phyloP scores from a whole-genome alignment of 2,329 filamentous ascomycete genomes.

The Neocatenulostroma microsporum region DNA sequence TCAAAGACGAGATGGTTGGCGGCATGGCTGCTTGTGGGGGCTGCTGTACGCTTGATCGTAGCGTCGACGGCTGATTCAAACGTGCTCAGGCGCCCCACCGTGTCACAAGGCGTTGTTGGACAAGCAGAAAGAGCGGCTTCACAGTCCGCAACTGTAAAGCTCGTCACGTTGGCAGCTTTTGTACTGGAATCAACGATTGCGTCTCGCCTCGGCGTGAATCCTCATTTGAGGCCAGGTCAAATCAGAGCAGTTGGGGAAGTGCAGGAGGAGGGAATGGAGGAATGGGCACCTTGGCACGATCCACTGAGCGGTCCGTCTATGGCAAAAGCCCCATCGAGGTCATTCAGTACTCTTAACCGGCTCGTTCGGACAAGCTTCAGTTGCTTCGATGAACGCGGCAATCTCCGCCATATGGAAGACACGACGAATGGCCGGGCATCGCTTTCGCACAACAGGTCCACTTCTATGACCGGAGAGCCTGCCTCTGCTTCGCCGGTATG shows the following conservation, averaged over 20 bases:
- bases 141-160: neutral
- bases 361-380: slow-evolving; percentile 29
- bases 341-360: slow-evolving; percentile 47
- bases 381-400: neutral
- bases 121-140: neutral
- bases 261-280: slow-evolving; percentile 60
- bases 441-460: too few species aligned
- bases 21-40: slow-evolving; percentile 1
- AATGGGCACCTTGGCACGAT: slow-evolving; percentile 66
- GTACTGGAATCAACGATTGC: slow-evolving; percentile 55
- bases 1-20: neutral
- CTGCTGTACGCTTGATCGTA: neutral
- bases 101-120: slow-evolving; percentile 22
- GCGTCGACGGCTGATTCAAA: neutral
- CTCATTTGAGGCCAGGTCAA: slow-evolving; percentile 45
- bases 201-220: slow-evolving; percentile 42
- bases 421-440: too few species aligned
- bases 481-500: neutral
- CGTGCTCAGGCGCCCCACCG: too few species aligned
- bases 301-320: slow-evolving; percentile 12
- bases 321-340: slow-evolving; percentile 27
- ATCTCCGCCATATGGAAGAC: too few species aligned
- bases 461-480: too few species aligned
- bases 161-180: slow-evolving; percentile 49
- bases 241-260: slow-evolving; percentile 43